These are phyloP conservation scores for Aspergillus sp. DNA, from an alignment of 2,329 filamentous ascomycete species.

Conservation along the genomic window DNA sequence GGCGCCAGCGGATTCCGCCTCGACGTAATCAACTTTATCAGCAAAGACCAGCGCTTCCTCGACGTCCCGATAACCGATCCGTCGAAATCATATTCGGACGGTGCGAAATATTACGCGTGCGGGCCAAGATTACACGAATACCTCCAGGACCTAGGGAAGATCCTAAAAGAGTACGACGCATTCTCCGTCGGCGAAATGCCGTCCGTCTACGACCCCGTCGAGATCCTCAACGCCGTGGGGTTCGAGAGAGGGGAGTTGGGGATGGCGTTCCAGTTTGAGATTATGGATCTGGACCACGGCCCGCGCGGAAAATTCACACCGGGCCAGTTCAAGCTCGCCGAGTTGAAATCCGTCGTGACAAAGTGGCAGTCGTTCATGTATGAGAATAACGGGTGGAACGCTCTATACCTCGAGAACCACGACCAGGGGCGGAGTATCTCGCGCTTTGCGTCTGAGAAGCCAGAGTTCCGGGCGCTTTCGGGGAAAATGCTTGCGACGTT, in stretches of 20 bases:
- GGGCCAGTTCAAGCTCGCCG: conserved; percentile 53
- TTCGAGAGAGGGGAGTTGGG: conserved; percentile 64
- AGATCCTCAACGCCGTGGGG: conserved; percentile 59
- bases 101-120: conserved; percentile 55
- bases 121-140: conserved; percentile 64
- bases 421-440: conserved; percentile 66
- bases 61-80: conserved; percentile 43
- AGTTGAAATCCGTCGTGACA: conserved; percentile 58
- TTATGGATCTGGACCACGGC: conserved; percentile 64
- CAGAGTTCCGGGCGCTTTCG: conserved; percentile 54
- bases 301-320: conserved; percentile 51
- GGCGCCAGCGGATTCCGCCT: conserved; percentile 77
- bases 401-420: conserved; percentile 69
- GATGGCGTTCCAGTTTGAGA: conserved; percentile 76
- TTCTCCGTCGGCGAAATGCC: conserved; percentile 68
- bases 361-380: conserved; percentile 66
- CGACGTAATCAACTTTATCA: conserved; percentile 75
- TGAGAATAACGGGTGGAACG: conserved; percentile 66
- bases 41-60: conserved; percentile 63
- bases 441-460: conserved; percentile 58
- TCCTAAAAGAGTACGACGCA: conserved; percentile 61
- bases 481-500: conserved; percentile 66
- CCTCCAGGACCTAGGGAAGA: conserved; percentile 57
- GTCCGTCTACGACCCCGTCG: conserved; percentile 50
- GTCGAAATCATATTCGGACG: conserved; percentile 36